phyloP scores from a whole-genome alignment of 2,329 filamentous ascomycete genomes.

The Colletotrichum neosansevieriae region DNA sequence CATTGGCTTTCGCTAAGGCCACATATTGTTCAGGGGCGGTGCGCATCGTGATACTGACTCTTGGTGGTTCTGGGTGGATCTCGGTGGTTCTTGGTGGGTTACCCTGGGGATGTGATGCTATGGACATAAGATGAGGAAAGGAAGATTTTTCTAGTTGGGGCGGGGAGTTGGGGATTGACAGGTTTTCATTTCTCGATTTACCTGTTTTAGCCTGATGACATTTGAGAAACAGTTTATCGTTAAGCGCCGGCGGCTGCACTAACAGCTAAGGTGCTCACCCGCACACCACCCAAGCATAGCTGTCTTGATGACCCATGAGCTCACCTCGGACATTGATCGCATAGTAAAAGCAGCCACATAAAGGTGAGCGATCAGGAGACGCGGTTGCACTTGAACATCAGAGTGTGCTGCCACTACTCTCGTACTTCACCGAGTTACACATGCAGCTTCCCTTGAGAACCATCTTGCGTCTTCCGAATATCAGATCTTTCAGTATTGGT shows the following conservation, averaged over 20 bases:
- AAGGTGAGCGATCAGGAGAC: no score
- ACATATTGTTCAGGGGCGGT: not conserved
- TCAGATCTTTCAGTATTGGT: not conserved
- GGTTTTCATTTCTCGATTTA: not conserved
- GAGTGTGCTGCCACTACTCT: conserved; percentile 50
- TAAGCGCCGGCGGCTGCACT: not conserved
- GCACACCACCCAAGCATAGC: not conserved
- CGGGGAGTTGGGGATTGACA: not conserved
- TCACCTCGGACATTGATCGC: not conserved
- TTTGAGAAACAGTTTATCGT: not conserved
- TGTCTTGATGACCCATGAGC: not conserved
- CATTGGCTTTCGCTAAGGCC: not conserved
- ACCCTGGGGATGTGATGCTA: not conserved
- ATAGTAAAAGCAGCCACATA: not conserved
- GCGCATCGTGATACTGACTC: not conserved
- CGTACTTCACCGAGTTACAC: conserved; percentile 51
- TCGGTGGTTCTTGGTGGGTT: not conserved
- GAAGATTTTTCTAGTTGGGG: not conserved
- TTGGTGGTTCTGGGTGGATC: not conserved
- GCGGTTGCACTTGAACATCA: no score
- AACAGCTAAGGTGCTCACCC: not conserved
- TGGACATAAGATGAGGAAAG: not conserved
- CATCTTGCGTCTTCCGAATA: conserved; percentile 18
- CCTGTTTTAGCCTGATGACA: not conserved
- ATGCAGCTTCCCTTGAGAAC: conserved; percentile 50